These are phyloP conservation scores for Lachnellula hyalina DNA, from an alignment of 2,329 filamentous ascomycete species.

Conservation along the genomic window DNA sequence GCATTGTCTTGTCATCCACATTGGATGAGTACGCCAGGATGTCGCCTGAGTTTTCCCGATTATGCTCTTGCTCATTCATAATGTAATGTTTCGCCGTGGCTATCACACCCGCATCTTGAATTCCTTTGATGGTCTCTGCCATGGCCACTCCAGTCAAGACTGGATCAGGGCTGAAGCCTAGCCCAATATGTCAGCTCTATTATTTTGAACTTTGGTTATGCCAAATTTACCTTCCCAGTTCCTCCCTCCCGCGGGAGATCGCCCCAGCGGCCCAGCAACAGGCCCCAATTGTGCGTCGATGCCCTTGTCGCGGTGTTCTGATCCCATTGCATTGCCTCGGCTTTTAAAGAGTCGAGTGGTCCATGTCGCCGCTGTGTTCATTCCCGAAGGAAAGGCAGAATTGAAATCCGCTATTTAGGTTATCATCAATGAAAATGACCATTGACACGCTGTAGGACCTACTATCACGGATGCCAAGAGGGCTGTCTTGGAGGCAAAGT, in stretches of 20 bases:
- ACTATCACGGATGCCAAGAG: constrained; percentile 37
- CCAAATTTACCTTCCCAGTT: constrained; percentile 50
- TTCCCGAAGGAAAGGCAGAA: constrained; percentile 72
- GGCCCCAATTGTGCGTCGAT: constrained; percentile 67
- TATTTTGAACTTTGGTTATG: neutral
- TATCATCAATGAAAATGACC: no score
- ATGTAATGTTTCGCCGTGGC: constrained; percentile 73
- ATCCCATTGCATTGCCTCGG: constrained; percentile 62
- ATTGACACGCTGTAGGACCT: constrained; percentile 6
- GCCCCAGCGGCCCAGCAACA: constrained; percentile 67
- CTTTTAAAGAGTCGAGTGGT: constrained; percentile 66
- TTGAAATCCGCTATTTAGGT: constrained; percentile 54
- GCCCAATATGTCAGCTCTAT: neutral
- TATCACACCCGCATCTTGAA: constrained; percentile 76
- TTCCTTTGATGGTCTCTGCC: constrained; percentile 68
- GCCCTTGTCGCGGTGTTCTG: constrained; percentile 69
- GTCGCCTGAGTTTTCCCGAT: constrained; percentile 20
- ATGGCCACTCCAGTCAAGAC: constrained; percentile 69
- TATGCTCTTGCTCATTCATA: constrained; percentile 63
- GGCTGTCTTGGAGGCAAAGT: constrained; percentile 31
- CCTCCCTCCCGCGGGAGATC: constrained; percentile 62
- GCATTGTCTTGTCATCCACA: constrained; percentile 55
- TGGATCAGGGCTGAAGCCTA: constrained; percentile 63
- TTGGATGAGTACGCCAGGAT: constrained; percentile 61
- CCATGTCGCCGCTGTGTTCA: constrained; percentile 70